Evolutionary conservation across 345 rosid genomes (phyloP), one percentile per base, ranked within the genome.

Genomic region (Camelina neglecta): DNA sequence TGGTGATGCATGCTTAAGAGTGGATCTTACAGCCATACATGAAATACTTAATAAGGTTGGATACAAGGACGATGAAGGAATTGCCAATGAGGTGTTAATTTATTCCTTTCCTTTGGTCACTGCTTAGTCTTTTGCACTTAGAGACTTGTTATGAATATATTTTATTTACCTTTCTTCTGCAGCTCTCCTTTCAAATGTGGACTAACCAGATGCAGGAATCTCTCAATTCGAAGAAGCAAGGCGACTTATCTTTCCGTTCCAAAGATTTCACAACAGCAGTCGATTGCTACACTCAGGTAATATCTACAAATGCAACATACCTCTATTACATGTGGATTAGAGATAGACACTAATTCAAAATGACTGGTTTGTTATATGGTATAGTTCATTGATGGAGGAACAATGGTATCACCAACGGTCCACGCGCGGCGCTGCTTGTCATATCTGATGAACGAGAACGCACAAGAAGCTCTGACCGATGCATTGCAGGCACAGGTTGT

Each of bases 111-210:
- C 35, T 60, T 44, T 4, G 21, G 15, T 45, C 68, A 24, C 41
- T n/a, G 13, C 42, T 61, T 67, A 61, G 31, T 45, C 39, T 48
- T 56, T 57, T 54, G 33, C 57, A 51, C 18, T 18, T 18, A 18
- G 18, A 18, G 18, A 18, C 65, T 42, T 50, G 18, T 42, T 20
- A 41, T 58, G 11, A 31, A 48, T 65, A 62, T 50, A 35, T 8
- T 23, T 36, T 5, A 39, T 53, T 15, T 4, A 49, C 12, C 44
- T 16, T 56, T 39, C 21, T 33, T 48, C 54, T 76, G 80, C 84
- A 91, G 96, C 96, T 91, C 56, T 94, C 98, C 67, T 94, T 94
- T 74, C 98, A 94, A 83, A 82, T 94, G 96, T 94, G 98, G 98
- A 94, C 98, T 66, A 86, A 75, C 83, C 97, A 92, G 75, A 89